A percentile compares a stretch with the other conserved stretches of the same genome.
These are phyloP conservation scores for Abrus pulchellus DNA, from an alignment of 306 rosid genomes.

Conservation along the genomic window DNA sequence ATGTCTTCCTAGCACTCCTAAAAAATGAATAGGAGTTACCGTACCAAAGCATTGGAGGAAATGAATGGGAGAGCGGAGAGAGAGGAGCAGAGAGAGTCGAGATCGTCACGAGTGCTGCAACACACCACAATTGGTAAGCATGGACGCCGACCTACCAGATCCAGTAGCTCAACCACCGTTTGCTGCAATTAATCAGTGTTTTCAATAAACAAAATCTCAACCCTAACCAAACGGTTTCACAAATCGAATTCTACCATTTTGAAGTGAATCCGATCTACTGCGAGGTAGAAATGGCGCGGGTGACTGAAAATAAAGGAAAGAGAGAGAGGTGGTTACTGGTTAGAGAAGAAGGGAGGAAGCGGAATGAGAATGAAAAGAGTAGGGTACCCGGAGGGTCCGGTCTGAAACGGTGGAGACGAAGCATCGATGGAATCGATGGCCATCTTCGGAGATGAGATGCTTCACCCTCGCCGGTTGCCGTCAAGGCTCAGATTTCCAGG, in stretches of 20 bases:
- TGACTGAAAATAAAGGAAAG: constrained; percentile 51
- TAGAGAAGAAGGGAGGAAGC: background rate
- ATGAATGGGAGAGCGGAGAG: constrained; percentile 72
- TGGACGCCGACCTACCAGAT: constrained; percentile 76
- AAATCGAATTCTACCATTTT: constrained; percentile 59
- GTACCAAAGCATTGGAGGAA: constrained; percentile 72
- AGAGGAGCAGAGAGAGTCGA: constrained; percentile 80
- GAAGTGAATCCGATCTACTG: constrained; percentile 83
- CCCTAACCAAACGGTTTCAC: background rate
- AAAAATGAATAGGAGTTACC: too few species aligned
- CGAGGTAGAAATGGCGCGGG: constrained; percentile 87
- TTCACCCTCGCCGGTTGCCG: background rate
- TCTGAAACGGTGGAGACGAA: constrained; percentile 46
- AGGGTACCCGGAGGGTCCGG: constrained; percentile 28
- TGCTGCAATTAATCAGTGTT: background rate
- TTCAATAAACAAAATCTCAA: background rate
- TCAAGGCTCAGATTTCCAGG: too few species aligned
- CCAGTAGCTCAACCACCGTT: constrained; percentile 73
- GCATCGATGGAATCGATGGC: constrained; percentile 54
- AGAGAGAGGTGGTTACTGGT: background rate
- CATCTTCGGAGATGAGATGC: constrained; percentile 41
- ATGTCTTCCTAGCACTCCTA: too few species aligned
- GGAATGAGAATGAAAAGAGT: background rate
- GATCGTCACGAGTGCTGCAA: constrained; percentile 90
- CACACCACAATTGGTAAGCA: constrained; percentile 76